phyloP scores from a whole-genome alignment of 805 yeast species.

The Barnettozyma californica region DNA sequence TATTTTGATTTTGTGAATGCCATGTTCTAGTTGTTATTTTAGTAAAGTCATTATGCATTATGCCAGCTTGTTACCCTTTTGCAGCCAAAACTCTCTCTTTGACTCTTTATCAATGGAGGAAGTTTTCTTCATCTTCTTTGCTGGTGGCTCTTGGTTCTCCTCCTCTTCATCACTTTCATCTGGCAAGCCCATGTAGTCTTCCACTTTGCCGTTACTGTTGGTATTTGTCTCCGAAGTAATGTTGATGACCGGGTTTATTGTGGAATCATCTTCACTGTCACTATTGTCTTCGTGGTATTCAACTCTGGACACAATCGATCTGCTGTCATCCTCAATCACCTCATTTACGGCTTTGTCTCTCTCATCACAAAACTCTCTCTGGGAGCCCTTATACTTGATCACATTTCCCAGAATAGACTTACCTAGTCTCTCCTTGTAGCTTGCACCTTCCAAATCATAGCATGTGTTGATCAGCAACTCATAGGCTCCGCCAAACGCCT shows the following conservation, averaged over 20 bases:
- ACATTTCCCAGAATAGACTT: constrained; percentile 76
- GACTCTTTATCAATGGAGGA: constrained; percentile 16
- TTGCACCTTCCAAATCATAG: constrained; percentile 60
- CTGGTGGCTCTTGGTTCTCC: constrained; percentile 14
- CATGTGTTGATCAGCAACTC: constrained; percentile 71
- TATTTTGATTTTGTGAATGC: not conserved
- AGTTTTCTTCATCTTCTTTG: constrained; percentile 7
- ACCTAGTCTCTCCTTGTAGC: constrained; percentile 63
- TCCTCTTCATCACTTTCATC: constrained; percentile 24
- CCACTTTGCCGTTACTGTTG: constrained; percentile 8
- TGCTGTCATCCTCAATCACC: constrained; percentile 39
- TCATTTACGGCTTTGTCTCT: constrained; percentile 56
- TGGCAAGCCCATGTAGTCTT: constrained; percentile 24
- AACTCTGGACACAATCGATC: constrained; percentile 13
- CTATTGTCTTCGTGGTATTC: constrained; percentile 11
- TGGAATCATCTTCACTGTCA: constrained; percentile 13
- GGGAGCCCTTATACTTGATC: constrained; percentile 67
- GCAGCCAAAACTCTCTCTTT: constrained; percentile 33
- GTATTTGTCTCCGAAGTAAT: not conserved
- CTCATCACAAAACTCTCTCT: constrained; percentile 74
- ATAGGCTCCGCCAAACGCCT: constrained; percentile 86
- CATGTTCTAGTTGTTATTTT: constrained; percentile 1
- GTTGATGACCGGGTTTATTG: not conserved
- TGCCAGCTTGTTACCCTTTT: constrained; percentile 27
- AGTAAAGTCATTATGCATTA: constrained; percentile 9